Evolutionary conservation across 768 basidiomycete genomes (phyloP), one percentile per base, ranked within the genome.

Genomic region (Amanita molliuscula): DNA sequence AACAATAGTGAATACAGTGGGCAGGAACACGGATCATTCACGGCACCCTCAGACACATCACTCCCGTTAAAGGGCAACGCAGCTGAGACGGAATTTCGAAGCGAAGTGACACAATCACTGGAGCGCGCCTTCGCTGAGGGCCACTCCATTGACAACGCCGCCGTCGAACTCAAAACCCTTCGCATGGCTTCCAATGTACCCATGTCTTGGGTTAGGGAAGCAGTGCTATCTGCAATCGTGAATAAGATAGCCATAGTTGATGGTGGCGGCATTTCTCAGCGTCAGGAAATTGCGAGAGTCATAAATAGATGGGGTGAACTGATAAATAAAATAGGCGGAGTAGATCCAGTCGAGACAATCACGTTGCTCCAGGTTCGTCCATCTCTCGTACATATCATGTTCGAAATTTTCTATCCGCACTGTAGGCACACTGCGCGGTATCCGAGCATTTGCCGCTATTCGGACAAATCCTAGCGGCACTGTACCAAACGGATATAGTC

Each of bases 181-280:
- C 87, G 94, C 44, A 95, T 98, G 90, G 91, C 92, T 31, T 88
- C 85, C 59, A 98, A 97, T 59, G 95, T 97, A 23, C 78, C 88
- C 9, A 74, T 96, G 16, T 77, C 76, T n/a, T 74, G 81, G 45
- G 93, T 96, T 13, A 76, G 88, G 46, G 86, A 93, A 64, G 87
- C 86, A 13, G 89, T 97, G n/a, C 74, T 97, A 33, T 75, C 75
- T n/a, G 87, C 81, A 34, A 74, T 98, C 51, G 81, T 95, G 49
- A 79, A 81, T 52, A 76, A 77, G 52, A 82, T 93, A 41, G 70
- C 69, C 44, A 66, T 90, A 36, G 72, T 81, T 1, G 76, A 77
- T 2, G 77, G 73, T 3, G 78, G 77, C 28, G 70, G 74, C 0
- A 64, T 62, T 2, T 71, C 71, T 16, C 84, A 90, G 63, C 77